Base-by-base conservation (phyloP, 2,329 filamentous ascomycete genomes). In the Ilyonectria destructans region DNA sequence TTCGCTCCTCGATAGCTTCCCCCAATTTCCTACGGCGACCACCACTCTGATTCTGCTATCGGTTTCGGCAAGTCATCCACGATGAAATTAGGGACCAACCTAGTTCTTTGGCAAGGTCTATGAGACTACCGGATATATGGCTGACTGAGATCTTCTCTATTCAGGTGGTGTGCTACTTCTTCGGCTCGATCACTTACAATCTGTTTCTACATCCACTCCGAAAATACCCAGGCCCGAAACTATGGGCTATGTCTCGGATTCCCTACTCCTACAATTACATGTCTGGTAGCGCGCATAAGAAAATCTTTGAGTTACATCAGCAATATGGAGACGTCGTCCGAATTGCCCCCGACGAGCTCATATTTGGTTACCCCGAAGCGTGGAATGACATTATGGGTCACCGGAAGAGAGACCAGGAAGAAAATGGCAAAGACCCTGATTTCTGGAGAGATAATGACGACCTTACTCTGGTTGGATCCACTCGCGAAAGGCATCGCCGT, bases 361-460 rank as follows among this genome's bases (percentile, higher is more conserved):
- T 37, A n/a, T 66, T 62, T 21, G 23, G 17, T 2, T 26, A 62
- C 26, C 33, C 33, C 33, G 33, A 37, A 37, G 26, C 26, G 26
- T 26, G 26, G 26, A 26, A 26, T 26, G 26, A 26, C 26, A 26
- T 26, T 26, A 26, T 37, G 26, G 26, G 26, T 5, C 26, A 26
- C 26, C 26, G 26, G 10, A 56, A 51, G 8, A 58, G 37, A 0
- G 58, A 26, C 2, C 23, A 62, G 19, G 43, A 40, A 4, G 66
- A 69, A 45, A 58, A 62, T 21, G 57, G 31, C 19, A 69, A 69
- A 45, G 61, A 61, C n/a, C 52, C 51, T 4, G 64, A 62, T 8
- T 67, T 67, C 46, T 67, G 54, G 51, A 13, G 15, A 4, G 31
- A 31, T 4, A 33, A 61, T 40, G 63, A 66, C 10, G 49, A 57